Evolutionary conservation across 306 rosid genomes (phyloP).

Genomic region (Lathyrus oleraceus): DNA sequence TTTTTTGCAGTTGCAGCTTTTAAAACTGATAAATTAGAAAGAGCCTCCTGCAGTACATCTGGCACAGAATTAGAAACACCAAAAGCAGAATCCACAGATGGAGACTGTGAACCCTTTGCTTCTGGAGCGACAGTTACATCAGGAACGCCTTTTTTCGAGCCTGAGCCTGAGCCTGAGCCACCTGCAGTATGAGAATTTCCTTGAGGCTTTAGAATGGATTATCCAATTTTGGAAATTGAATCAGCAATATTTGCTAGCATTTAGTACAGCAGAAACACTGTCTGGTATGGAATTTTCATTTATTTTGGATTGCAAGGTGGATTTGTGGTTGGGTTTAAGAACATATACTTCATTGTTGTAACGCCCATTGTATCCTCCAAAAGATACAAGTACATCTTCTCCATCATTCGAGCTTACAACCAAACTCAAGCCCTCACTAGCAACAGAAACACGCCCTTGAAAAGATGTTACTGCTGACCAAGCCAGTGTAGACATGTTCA

Average conservation of each 20-base stretch:
- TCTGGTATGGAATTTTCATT: constrained; percentile 59
- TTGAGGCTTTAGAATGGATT: constrained; percentile 34
- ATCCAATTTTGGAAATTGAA: constrained; percentile 42
- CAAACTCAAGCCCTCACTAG: too few species aligned
- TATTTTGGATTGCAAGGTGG: constrained; percentile 75
- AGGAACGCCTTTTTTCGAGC: constrained; percentile 31
- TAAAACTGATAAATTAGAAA: constrained; percentile 32
- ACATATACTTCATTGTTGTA: constrained; percentile 87
- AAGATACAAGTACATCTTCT: constrained; percentile 76
- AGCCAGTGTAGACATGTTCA: constrained; percentile 89
- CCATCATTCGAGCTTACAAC: too few species aligned
- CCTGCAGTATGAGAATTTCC: constrained; percentile 37
- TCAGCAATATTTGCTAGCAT: constrained; percentile 58
- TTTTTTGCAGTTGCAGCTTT: constrained; percentile 45
- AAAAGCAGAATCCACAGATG: constrained; percentile 31
- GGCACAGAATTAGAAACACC: constrained; percentile 45
- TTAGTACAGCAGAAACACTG: constrained; percentile 65
- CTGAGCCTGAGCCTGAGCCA: constrained; percentile 38
- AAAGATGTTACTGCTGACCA: constrained; percentile 95
- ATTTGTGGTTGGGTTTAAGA: constrained; percentile 94
- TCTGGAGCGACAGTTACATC: constrained; percentile 25
- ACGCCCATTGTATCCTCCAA: constrained; percentile 92
- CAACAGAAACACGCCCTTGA: constrained; percentile 85
- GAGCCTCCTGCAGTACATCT: constrained; percentile 29
- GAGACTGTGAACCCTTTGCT: constrained; percentile 31